Percentiles rank a stretch among this genome's conserved stretches.
Conservation (phyloP, 2,329 filamentous ascomycete genomes). For the Phoma sp. region DNA sequence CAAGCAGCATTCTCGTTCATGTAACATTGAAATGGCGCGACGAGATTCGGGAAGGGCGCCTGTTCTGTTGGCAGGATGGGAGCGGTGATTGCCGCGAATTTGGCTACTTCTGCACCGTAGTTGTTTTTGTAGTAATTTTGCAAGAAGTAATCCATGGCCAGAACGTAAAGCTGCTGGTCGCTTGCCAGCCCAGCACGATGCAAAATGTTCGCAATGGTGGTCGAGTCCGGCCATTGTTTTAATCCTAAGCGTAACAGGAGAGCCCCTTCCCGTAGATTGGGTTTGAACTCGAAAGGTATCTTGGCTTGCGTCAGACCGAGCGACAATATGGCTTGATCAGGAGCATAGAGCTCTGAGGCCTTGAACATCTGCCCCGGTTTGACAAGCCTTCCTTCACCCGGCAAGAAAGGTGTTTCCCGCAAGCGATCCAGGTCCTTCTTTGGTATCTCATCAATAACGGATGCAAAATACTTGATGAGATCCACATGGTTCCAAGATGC, state of each 20-base stretch:
- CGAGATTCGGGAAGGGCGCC: slow-evolving; percentile 66
- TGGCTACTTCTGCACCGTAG: slow-evolving; percentile 69
- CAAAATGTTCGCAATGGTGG: slow-evolving; percentile 82
- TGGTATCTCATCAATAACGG: slow-evolving; percentile 89
- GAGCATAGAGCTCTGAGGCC: slow-evolving; percentile 46
- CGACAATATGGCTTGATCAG: slow-evolving; percentile 40
- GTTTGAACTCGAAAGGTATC: slow-evolving; percentile 76
- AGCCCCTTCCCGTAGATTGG: slow-evolving; percentile 65
- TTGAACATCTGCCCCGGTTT: slow-evolving; percentile 45
- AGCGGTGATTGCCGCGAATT: slow-evolving; percentile 54
- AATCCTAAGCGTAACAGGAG: slow-evolving; percentile 80
- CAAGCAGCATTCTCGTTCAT: slow-evolving; percentile 78
- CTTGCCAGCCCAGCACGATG: slow-evolving; percentile 63
- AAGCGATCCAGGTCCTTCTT: slow-evolving; percentile 80
- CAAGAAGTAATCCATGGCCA: slow-evolving; percentile 82
- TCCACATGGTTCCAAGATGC: slow-evolving; percentile 89
- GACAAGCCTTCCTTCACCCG: slow-evolving; percentile 61
- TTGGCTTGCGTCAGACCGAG: slow-evolving; percentile 61
- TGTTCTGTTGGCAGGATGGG: slow-evolving; percentile 74
- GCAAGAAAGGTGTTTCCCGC: slow-evolving; percentile 79
- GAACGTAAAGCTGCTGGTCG: slow-evolving; percentile 65
- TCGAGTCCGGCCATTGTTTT: slow-evolving; percentile 71
- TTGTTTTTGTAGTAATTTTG: slow-evolving; percentile 78
- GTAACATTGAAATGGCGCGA: slow-evolving; percentile 79
- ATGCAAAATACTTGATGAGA: slow-evolving; percentile 90